phyloP scores from a whole-genome alignment of 2,329 filamentous ascomycete species.

The Nectriaceae sp. region DNA sequence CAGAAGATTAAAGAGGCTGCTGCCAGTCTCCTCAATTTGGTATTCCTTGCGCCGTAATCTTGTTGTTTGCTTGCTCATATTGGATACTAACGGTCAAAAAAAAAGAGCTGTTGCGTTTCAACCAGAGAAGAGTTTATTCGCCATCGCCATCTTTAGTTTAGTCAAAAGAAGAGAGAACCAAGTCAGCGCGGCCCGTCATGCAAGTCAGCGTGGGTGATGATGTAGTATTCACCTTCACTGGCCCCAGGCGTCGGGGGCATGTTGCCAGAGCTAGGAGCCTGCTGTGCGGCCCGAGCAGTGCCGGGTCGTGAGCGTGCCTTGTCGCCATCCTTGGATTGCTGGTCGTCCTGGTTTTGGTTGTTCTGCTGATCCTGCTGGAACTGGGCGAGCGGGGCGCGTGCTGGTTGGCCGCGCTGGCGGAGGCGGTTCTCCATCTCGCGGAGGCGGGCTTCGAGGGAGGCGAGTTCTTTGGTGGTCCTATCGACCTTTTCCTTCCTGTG shows the following conservation, averaged over 20 bases:
- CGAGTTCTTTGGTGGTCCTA: constrained; percentile 75
- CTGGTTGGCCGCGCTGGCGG: constrained; percentile 35
- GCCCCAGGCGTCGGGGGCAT: constrained; percentile 62
- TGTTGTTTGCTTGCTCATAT: too few species aligned
- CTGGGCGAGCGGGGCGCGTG: constrained; percentile 20
- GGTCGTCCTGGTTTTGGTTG: constrained; percentile 10
- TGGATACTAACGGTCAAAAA: too few species aligned
- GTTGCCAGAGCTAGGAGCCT: constrained; percentile 54
- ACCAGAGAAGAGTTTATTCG: too few species aligned
- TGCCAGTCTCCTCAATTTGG: too few species aligned
- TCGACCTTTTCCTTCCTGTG: constrained; percentile 77
- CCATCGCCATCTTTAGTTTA: constrained; percentile 38
- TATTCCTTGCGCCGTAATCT: too few species aligned
- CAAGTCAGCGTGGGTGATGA: constrained; percentile 35
- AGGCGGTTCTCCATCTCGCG: constrained; percentile 84
- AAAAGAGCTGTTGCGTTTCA: too few species aligned
- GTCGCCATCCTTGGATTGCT: constrained; percentile 29
- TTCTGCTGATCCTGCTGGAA: constrained; percentile 20
- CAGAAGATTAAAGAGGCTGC: too few species aligned
- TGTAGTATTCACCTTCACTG: constrained; percentile 63
- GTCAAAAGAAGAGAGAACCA: constrained; percentile 19
- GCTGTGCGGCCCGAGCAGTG: constrained; percentile 53
- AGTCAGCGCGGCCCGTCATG: constrained; percentile 34
- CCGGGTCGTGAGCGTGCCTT: constrained; percentile 52
- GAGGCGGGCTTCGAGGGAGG: constrained; percentile 81